Percentiles rank a stretch among this genome's conserved stretches.
phyloP scores from a whole-genome alignment of 495 filamentous ascomycete species.

The Trypethelium eluteriae region DNA sequence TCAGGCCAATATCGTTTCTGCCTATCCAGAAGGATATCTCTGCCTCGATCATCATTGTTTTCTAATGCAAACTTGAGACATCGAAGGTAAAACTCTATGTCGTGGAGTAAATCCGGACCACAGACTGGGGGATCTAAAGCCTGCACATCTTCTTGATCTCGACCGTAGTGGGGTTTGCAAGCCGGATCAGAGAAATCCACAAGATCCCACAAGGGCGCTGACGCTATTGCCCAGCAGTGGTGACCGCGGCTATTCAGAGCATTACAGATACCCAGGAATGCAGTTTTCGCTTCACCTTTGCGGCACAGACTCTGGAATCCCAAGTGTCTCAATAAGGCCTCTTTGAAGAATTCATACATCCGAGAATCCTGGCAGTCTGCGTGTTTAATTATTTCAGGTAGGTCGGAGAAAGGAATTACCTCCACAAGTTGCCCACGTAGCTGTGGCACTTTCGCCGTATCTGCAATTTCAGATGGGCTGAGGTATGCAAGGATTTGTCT shows the following conservation, averaged over 20 bases:
- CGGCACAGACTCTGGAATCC: conserved; percentile 1
- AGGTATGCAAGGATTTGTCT: not conserved
- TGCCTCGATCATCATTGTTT: not conserved
- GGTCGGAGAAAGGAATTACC: not conserved
- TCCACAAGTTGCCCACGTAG: not conserved
- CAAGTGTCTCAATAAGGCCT: not conserved
- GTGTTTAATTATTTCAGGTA: not conserved
- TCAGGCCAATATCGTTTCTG: conserved; percentile 5
- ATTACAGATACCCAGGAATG: not conserved
- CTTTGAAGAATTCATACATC: conserved; percentile 5
- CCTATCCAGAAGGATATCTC: not conserved
- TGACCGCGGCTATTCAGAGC: not conserved
- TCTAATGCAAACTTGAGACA: conserved; percentile 2
- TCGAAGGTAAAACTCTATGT: not conserved
- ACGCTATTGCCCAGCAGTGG: not conserved
- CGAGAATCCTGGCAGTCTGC: not conserved
- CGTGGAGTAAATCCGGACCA: conserved; percentile 5
- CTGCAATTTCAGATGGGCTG: not conserved
- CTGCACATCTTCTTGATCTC: not conserved
- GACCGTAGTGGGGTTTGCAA: not conserved
- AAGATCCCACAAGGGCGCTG: conserved; percentile 4
- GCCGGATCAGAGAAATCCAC: conserved; percentile 1
- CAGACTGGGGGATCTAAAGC: not conserved
- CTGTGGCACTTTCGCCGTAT: not conserved
- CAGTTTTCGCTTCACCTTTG: not conserved